phyloP scores from a whole-genome alignment of 2,329 filamentous ascomycete species.

The Ophiostoma piceae region DNA sequence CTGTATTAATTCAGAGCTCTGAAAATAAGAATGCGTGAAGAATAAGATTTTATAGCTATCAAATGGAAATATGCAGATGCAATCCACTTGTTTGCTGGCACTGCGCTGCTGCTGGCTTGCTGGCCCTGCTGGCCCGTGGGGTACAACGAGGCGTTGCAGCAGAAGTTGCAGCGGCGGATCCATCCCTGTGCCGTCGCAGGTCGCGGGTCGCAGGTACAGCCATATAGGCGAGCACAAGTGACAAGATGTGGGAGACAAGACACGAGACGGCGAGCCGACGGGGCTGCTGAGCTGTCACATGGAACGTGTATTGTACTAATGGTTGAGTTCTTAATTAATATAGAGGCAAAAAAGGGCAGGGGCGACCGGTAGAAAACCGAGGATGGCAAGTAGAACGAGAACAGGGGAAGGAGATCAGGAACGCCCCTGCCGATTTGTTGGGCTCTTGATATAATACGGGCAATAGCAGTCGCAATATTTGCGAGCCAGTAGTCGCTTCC shows the following conservation, averaged over 20 bases:
- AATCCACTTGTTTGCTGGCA: slow-evolving; percentile 17
- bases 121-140: slow-evolving; percentile 17
- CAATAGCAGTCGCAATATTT: neutral
- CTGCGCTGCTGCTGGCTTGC: slow-evolving; percentile 9
- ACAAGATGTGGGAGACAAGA: neutral
- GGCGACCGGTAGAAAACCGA: neutral
- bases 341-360: neutral
- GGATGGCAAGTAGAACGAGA: neutral
- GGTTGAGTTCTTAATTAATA: neutral
- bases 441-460: neutral
- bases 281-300: slow-evolving; percentile 13
- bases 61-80: slow-evolving; percentile 13
- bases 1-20: neutral
- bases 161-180: slow-evolving; percentile 6
- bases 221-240: neutral
- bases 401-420: slow-evolving; percentile 10
- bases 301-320: neutral
- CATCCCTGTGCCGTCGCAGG: neutral
- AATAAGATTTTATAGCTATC: neutral
- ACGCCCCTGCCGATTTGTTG: slow-evolving; percentile 4
- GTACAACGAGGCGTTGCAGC: slow-evolving; percentile 5
- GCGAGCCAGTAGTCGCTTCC: neutral
- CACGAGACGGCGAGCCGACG: neutral
- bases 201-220: neutral
- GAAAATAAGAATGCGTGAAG: neutral